Conservation (phyloP, 2,329 filamentous ascomycete genomes). For the Gliomastix tumulicola region DNA sequence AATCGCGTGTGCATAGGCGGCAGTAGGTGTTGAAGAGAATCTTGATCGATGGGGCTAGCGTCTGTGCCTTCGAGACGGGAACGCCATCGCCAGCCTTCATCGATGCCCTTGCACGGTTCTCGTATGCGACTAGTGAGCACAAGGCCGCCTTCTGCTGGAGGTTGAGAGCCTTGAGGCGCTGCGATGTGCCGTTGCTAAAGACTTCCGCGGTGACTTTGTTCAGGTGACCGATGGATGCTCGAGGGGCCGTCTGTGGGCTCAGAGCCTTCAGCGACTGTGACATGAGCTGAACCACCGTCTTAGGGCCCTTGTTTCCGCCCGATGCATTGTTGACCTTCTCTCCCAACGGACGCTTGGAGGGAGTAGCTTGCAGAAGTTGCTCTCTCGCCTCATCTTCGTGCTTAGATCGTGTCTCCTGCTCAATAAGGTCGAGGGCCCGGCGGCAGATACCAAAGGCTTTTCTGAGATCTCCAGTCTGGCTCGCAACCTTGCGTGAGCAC, state of each 20-base stretch:
- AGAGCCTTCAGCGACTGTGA: constrained; percentile 51
- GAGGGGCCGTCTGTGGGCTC: constrained; percentile 73
- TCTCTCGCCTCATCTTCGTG: constrained; percentile 57
- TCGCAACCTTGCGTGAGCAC: constrained; percentile 89
- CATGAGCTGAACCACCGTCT: constrained; percentile 39
- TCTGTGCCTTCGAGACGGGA: constrained; percentile 51
- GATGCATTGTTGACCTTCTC: constrained; percentile 69
- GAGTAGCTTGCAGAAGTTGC: constrained; percentile 50
- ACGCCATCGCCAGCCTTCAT: constrained; percentile 40
- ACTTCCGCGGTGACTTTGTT: constrained; percentile 85
- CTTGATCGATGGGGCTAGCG: constrained; percentile 72
- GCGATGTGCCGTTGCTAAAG: constrained; percentile 81
- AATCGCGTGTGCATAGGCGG: constrained; percentile 75
- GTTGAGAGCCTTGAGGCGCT: constrained; percentile 81
- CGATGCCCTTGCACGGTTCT: constrained; percentile 58
- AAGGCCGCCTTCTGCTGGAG: constrained; percentile 94
- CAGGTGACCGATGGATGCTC: constrained; percentile 83
- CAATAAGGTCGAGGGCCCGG: constrained; percentile 81
- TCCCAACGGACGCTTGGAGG: constrained; percentile 69
- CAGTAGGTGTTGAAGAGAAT: constrained; percentile 79
- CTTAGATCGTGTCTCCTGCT: constrained; percentile 72
- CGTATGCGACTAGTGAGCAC: constrained; percentile 81
- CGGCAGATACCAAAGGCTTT: constrained; percentile 95
- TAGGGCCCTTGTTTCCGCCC: constrained; percentile 22
- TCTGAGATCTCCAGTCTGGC: constrained; percentile 87